Evolutionary conservation across 495 filamentous ascomycete species (phyloP), one percentile per base, ranked within the genome.

Genomic region (Talaromyces ruber): DNA sequence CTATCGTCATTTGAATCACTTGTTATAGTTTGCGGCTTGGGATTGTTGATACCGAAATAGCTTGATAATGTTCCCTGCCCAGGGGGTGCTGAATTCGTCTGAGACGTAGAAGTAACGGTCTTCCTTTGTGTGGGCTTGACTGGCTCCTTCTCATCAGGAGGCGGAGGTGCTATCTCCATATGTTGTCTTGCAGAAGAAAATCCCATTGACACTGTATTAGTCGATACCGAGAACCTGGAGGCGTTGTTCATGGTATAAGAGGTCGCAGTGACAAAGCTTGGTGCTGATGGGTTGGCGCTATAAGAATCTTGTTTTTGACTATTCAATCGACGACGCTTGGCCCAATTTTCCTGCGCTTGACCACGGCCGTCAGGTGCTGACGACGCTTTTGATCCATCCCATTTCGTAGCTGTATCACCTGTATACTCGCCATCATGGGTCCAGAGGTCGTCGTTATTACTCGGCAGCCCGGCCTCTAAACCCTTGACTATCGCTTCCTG

Each of bases 361-460:
- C 51, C 26, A 26, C 51, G 51, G 22, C 51, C 26, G 22, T 54
- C 51, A 14, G 71, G 55, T 66, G 71, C 62, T 18, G 47, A 34
- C 58, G 59, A 45, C 25, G 58, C 47, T 26, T 66, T 62, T 26
- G 70, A 68, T 54, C 64, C 67, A 54, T 75, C 67, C 77, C 79
- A 73, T 65, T 64, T 66, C 34, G 66, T 65, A 54, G 72, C 63
- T 57, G 74, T 68, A 60, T 80, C 75, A 14, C 70, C 63, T 22
- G 74, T 69, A 59, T 83, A 78, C 52, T 81, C 78, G 26, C 87
- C 86, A 52, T 81, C 81, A 2, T 84, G 65, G 3, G 87, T 85
- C 78, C 84, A 91, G 28, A 79, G 71, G 63, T 90, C 81, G 66
- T 92, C 89, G 56, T 84, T 75, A 6, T 77, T 64, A 30, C 80